These are phyloP conservation scores for Pythium volutum DNA, from an alignment of 352 stramenopile genomes.

Conservation along the genomic window DNA sequence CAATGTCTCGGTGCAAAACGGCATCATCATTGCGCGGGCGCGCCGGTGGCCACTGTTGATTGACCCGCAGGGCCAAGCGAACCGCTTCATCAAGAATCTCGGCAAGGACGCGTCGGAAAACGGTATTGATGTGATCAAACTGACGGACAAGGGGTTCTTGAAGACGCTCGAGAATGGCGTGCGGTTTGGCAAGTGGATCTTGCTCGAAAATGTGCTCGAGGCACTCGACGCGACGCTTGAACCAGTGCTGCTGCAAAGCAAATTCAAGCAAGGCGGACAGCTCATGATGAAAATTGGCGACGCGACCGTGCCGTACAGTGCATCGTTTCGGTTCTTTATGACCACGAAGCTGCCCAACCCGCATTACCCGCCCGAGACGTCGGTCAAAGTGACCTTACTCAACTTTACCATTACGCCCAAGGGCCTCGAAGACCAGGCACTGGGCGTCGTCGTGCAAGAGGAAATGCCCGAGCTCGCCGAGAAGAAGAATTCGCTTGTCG, in stretches of 20 bases:
- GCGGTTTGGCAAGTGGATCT: conserved; percentile 90
- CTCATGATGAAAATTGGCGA: conserved; percentile 94
- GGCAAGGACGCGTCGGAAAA: conserved; percentile 83
- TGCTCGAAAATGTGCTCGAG: conserved; percentile 89
- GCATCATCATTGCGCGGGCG: conserved; percentile 90
- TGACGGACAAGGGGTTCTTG: conserved; percentile 78
- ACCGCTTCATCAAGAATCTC: conserved; percentile 93
- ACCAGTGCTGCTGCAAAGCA: conserved; percentile 89
- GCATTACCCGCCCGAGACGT: conserved; percentile 91
- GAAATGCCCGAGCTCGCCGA: conserved; percentile 93
- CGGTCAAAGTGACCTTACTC: conserved; percentile 90
- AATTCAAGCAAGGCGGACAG: conserved; percentile 91
- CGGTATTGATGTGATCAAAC: conserved; percentile 82
- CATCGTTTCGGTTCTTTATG: conserved; percentile 91
- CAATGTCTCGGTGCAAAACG: conserved; percentile 91
- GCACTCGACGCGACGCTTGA: conserved; percentile 87
- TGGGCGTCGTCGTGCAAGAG: conserved; percentile 91
- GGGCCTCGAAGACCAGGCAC: conserved; percentile 88
- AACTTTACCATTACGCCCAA: conserved; percentile 93
- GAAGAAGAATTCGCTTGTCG: conserved; percentile 92
- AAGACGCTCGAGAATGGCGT: conserved; percentile 90
- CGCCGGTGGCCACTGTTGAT: conserved; percentile 90
- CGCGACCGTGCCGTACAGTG: conserved; percentile 90
- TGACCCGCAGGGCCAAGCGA: conserved; percentile 91
- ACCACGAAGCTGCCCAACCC: conserved; percentile 93